Percentiles rank a stretch among this genome's conserved stretches.
Conservation (phyloP, 331 rosid genomes). For the Telfairia occidentalis region DNA sequence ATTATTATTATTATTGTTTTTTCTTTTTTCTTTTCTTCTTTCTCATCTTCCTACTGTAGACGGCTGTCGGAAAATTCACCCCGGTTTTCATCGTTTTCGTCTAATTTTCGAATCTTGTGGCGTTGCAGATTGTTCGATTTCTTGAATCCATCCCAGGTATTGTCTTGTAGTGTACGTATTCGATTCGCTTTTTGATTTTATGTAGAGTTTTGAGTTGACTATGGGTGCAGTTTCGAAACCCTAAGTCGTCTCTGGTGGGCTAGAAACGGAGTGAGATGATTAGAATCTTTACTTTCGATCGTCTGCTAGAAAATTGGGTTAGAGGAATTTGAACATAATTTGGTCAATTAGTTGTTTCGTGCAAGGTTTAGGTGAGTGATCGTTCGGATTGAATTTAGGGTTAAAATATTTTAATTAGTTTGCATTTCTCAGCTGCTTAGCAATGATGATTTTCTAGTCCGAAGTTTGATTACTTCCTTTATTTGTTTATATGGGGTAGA, state of each 20-base stretch:
- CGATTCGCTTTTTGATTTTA: not conserved
- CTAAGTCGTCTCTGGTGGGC: not conserved
- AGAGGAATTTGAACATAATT: constrained; percentile 2
- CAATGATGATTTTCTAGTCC: not conserved
- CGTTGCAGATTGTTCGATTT: constrained; percentile 17
- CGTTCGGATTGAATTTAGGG: not conserved
- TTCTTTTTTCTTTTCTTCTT: constrained; percentile 13
- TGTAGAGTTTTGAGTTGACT: not conserved
- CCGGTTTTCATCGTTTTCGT: constrained; percentile 22
- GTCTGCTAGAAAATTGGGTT: not conserved
- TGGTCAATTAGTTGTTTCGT: constrained; percentile 5
- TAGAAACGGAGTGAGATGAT: not conserved
- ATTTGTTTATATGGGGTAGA: not conserved
- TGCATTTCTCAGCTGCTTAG: not conserved
- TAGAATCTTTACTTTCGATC: not conserved
- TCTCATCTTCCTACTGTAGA: constrained; percentile 24
- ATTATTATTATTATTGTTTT: not conserved
- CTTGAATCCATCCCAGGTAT: constrained; percentile 18
- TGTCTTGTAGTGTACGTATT: not conserved
- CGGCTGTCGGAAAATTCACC: constrained; percentile 37
- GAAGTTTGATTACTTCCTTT: not conserved
- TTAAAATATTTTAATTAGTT: not conserved
- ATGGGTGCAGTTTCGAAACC: constrained; percentile 1
- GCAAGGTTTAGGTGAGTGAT: not conserved
- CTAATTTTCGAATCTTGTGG: constrained; percentile 9